Percentiles rank a stretch among this genome's conserved stretches.
These are phyloP conservation scores for Aspergillus bombycis DNA, from an alignment of 2,329 filamentous ascomycete genomes.

Conservation along the genomic window DNA sequence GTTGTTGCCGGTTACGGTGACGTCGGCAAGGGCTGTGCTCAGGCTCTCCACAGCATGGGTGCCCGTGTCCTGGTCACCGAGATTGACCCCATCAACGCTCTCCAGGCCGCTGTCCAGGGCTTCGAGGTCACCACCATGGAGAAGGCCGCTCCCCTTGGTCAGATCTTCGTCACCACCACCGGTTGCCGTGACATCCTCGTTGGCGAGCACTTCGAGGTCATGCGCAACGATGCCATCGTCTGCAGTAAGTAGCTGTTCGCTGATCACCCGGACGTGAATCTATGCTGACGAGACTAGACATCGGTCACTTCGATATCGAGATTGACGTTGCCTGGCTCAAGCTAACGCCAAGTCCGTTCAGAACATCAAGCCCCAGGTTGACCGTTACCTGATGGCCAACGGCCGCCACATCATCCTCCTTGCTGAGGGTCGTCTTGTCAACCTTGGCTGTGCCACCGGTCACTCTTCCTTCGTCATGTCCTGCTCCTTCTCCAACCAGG, in stretches of 20 bases:
- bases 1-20: conserved; percentile 98
- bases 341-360: conserved; percentile 88
- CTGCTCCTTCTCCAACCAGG: conserved; percentile 99
- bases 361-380: conserved; percentile 99
- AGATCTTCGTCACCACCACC: conserved; percentile 99
- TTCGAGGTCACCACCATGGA: conserved; percentile 99
- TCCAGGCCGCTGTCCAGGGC: conserved; percentile 96
- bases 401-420: conserved; percentile 98
- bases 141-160: conserved; percentile 82
- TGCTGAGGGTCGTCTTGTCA: conserved; percentile 97
- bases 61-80: conserved; percentile 95
- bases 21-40: conserved; percentile 97
- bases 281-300: conserved; percentile 60
- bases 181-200: conserved; percentile 98
- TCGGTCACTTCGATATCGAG: conserved; percentile 99
- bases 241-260: conserved; percentile 69
- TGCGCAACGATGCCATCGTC: conserved; percentile 97
- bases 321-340: conserved; percentile 99
- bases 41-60: conserved; percentile 96
- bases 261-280: neutral
- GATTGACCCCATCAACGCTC: conserved; percentile 98
- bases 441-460: conserved; percentile 97
- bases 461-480: conserved; percentile 99
- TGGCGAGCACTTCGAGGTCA: conserved; percentile 88
- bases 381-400: conserved; percentile 92